Base-by-base conservation (phyloP, 2,329 filamentous ascomycete species). In the Fusarium virguliforme region DNA sequence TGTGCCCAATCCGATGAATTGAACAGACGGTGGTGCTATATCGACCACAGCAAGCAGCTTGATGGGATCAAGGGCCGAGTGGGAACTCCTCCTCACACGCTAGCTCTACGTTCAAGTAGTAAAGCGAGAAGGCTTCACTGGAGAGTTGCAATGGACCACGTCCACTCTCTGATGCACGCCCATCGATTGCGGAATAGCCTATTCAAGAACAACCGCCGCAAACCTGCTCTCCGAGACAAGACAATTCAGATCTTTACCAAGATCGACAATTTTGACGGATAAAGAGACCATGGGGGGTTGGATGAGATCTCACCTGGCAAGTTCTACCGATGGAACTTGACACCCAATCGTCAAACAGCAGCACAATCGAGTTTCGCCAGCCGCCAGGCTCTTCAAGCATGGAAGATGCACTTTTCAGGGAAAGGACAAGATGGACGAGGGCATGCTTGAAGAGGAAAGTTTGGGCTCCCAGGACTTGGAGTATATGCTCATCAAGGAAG, bases 21-120 rank as follows among this genome's bases (percentile, higher is more conserved):
- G 0, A 13, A 12, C 6, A 1, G 3, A 13, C 8, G 6, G 3
- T 3, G 13, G 22, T 2, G 38, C 41, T 46, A 3, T 7, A 8
- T 8, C 9, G 13, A 9, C 26, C 41, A 26, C 26, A 28, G 3
- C 2, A 6, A 7, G 4, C 8, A 28, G 6, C 22, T 8, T 3
- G 13, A 9, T 7, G 24, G 26, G 41, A 43, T 26, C 13, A 2
- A 6, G 12, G 3, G 8, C 15, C 12, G 12, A 43, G 4, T 4
- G 41, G 8, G 7, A 30, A 30, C 28, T 30, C 28, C 28, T 30
- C 28, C 28, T 30, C 28, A 6, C 28, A 30, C 28, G 6, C 8
- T 8, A 30, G 28, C 28, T 8, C 28, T 8, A 30, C 28, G 8
- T 30, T 8, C 28, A 30, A 30, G 28, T 30, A 5, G 28, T 6